These are phyloP conservation scores for Solanum aculeatissimum DNA, from an alignment of 305 asterid genomes.

Conservation along the genomic window DNA sequence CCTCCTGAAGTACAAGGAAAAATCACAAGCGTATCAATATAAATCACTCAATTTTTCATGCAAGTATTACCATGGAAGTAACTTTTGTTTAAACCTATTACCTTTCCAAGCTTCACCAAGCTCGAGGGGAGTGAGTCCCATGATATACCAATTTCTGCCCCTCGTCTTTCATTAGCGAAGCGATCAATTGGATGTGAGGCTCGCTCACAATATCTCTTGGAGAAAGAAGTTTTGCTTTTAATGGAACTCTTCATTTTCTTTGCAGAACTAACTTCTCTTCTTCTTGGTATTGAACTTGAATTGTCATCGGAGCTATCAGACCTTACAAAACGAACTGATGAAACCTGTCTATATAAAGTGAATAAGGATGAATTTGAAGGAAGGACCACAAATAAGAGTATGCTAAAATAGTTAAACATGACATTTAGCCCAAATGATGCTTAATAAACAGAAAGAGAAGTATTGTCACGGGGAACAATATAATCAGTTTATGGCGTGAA, in stretches of 20 bases:
- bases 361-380: background rate
- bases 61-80: background rate
- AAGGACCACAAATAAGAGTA: background rate
- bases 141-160: conserved; percentile 39
- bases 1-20: conserved; percentile 36
- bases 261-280: conserved; percentile 15
- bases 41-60: background rate
- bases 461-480: background rate
- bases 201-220: conserved; percentile 17
- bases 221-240: conserved; percentile 14
- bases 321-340: conserved; percentile 46
- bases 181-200: conserved; percentile 12
- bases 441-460: background rate
- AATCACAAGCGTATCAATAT: background rate
- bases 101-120: conserved; percentile 66
- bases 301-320: conserved; percentile 52
- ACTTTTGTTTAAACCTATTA: conserved; percentile 1
- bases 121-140: conserved; percentile 52
- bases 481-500: background rate
- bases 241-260: conserved; percentile 21
- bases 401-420: background rate
- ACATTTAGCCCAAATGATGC: background rate
- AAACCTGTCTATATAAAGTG: conserved; percentile 31
- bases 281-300: conserved; percentile 21
- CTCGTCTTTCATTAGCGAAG: conserved; percentile 28